Conservation (phyloP, 441 rosid species). For the Populus hybrid region DNA sequence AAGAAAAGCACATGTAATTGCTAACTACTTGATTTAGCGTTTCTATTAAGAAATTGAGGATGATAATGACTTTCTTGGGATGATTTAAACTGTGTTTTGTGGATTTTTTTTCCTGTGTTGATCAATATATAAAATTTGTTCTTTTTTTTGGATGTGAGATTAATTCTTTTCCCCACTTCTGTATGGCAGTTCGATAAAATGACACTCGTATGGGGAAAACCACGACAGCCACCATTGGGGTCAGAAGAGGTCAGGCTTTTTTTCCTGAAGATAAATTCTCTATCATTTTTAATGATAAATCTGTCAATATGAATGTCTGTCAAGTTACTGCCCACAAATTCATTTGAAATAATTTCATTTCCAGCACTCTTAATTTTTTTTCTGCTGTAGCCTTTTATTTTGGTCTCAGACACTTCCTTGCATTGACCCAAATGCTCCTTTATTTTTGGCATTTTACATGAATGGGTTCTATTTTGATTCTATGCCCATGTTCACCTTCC, state of each 20-base stretch:
- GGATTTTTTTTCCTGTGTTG: not conserved
- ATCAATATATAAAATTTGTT: not conserved
- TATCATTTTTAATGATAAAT: not conserved
- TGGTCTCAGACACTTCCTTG: not conserved
- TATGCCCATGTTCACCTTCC: not conserved
- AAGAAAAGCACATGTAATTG: not conserved
- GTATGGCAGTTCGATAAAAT: slow-evolving; percentile 72
- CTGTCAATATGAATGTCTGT: not conserved
- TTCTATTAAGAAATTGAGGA: not conserved
- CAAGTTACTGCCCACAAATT: not conserved
- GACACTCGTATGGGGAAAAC: slow-evolving; percentile 89
- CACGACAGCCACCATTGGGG: slow-evolving; percentile 78
- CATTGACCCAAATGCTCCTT: not conserved
- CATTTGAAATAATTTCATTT: slow-evolving; percentile 3
- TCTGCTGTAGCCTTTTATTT: not conserved
- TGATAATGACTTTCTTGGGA: not conserved
- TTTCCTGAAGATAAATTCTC: slow-evolving; percentile 7
- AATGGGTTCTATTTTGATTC: not conserved
- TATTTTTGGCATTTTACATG: not conserved
- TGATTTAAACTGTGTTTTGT: not conserved
- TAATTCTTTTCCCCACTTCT: slow-evolving; percentile 17
- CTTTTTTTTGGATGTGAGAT: slow-evolving; percentile 2
- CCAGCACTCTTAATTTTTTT: not conserved
- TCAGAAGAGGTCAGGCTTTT: slow-evolving; percentile 61
- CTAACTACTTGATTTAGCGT: not conserved